Base-by-base conservation (phyloP, 2,329 filamentous ascomycete genomes). In the Epichloe gansuensis region DNA sequence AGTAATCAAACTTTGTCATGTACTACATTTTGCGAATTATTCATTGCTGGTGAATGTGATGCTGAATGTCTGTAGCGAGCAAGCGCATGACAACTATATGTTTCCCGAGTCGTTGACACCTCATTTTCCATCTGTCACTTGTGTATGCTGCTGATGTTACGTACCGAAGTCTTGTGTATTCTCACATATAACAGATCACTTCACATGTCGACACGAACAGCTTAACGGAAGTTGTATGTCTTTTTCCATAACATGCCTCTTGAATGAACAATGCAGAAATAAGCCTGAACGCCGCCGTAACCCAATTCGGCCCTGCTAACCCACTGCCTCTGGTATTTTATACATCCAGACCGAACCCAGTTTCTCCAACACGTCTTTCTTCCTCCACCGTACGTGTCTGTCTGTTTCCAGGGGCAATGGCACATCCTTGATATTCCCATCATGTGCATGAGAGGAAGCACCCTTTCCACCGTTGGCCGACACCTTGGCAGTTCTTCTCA, bases 241-340 rank as follows among this genome's bases (percentile, higher is more conserved):
- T 25, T n/a, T 37, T 47, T 31, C 25, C 13, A 43, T 38, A 35
- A 34, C 21, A 51, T 51, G 45, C 38, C 21, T 55, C 43, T 55
- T 46, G 46, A 54, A 49, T 53, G 34, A 12, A 38, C 6, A 42
- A 53, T 54, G 51, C 42, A 62, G 62, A 54, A 62, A 63, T 60
- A 59, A 65, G 63, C 65, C 66, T 62, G 61, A 69, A 69, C 67
- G 67, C 67, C 68, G 62, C 63, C 68, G 61, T 67, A 62, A 63
- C 65, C 63, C 48, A 54, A 60, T 59, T 60, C 42, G 58, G 61
- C 62, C 53, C 54, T 58, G 52, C 53, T 54, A 58, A 59, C 58
- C 49, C 56, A 58, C 52, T 60, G 55, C 60, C 55, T 63, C 65
- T 65, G 65, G 64, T 64, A 68, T 65, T 28, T 64, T 60, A 23